These are phyloP conservation scores for Lasiosphaeriaceae sp. DNA, from an alignment of 495 filamentous ascomycete species.

Conservation along the genomic window DNA sequence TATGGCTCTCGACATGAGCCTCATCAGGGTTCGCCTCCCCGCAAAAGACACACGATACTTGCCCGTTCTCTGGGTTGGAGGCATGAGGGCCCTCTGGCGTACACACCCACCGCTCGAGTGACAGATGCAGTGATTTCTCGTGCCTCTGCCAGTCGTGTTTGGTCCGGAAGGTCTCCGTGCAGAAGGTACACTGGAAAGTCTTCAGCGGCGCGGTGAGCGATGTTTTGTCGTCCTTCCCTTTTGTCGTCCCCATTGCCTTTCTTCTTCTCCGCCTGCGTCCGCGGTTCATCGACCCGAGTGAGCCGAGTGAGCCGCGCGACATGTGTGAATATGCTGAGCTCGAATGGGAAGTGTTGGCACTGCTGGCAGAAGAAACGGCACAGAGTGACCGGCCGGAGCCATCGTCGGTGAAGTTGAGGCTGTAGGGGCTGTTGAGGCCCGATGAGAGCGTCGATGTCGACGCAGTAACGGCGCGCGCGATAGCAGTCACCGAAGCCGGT, in stretches of 20 bases:
- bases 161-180: slow-evolving; percentile 72
- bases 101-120: slow-evolving; percentile 76
- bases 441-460: slow-evolving; percentile 48
- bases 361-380: slow-evolving; percentile 67
- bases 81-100: slow-evolving; percentile 60
- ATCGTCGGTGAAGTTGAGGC: slow-evolving; percentile 55
- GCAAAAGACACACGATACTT: slow-evolving; percentile 65
- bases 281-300: slow-evolving; percentile 53
- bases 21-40: slow-evolving; percentile 52
- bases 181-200: slow-evolving; percentile 83
- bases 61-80: slow-evolving; percentile 43
- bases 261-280: slow-evolving; percentile 69
- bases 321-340: slow-evolving; percentile 70
- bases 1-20: slow-evolving; percentile 66
- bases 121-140: slow-evolving; percentile 75
- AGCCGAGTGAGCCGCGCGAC: slow-evolving; percentile 63
- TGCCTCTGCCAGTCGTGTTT: slow-evolving; percentile 85
- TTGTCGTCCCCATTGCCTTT: slow-evolving; percentile 44
- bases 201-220: slow-evolving; percentile 36
- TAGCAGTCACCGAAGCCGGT: slow-evolving; percentile 74
- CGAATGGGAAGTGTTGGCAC: slow-evolving; percentile 66
- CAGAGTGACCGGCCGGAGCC: slow-evolving; percentile 67
- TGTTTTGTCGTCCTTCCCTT: slow-evolving; percentile 15
- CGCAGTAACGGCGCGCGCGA: slow-evolving; percentile 69
- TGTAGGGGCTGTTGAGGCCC: slow-evolving; percentile 50